A percentile compares a stretch with the other conserved stretches of the same genome.
phyloP scores from a whole-genome alignment of 345 rosid species.

The Abelmoschus esculentus region DNA sequence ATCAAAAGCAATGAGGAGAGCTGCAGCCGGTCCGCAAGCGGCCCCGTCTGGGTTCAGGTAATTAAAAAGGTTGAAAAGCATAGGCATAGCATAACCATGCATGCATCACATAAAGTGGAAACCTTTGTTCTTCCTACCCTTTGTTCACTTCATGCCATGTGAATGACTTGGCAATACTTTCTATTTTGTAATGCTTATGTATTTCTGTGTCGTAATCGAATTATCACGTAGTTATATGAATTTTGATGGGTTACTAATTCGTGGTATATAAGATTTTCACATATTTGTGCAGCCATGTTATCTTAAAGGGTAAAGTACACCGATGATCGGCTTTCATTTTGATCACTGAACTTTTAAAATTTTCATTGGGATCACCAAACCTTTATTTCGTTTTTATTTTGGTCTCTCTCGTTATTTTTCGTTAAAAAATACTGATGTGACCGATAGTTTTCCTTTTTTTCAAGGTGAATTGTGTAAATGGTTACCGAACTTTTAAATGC shows the following conservation, averaged over 20 bases:
- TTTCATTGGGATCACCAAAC: no score
- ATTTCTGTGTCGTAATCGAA: no score
- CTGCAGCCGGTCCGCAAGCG: slow-evolving; percentile 46
- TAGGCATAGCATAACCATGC: not conserved
- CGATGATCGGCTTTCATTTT: no score
- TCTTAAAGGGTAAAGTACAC: no score
- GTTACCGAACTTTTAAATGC: no score
- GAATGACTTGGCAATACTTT: not conserved
- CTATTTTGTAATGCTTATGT: not conserved
- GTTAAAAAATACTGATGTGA: not conserved
- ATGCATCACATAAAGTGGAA: not conserved
- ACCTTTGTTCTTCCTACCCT: not conserved
- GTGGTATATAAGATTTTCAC: not conserved
- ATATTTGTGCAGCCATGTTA: no score
- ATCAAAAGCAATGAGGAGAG: slow-evolving; percentile 45
- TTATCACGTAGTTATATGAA: not conserved
- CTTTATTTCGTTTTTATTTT: no score
- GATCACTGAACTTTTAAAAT: no score
- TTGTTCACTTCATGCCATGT: not conserved
- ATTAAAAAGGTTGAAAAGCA: slow-evolving; percentile 12
- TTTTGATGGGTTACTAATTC: not conserved
- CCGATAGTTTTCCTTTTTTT: not conserved
- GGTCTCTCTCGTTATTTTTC: no score
- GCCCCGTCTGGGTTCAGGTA: slow-evolving; percentile 54
- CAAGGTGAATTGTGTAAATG: no score